Evolutionary conservation across 1,139 yeast genomes (phyloP).

Genomic region (Magnusiomyces clavatus): DNA sequence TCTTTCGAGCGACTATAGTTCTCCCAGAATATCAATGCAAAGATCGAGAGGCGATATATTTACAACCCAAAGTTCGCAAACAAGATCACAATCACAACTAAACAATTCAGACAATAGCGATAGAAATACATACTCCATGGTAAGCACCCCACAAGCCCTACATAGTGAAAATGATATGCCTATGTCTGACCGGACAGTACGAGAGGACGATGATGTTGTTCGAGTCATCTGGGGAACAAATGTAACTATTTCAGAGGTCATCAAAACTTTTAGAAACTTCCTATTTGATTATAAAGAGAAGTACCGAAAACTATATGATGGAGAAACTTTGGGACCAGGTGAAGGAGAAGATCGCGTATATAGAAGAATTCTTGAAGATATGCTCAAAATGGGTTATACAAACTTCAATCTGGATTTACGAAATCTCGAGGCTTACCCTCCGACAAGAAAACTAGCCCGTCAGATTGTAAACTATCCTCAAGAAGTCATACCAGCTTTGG

Average conservation of each 20-base stretch:
- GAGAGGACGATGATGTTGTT: conserved; percentile 52
- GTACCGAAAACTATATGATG: conserved; percentile 59
- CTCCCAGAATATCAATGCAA: no score
- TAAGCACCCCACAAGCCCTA: no score
- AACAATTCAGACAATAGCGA: no score
- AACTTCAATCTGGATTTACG: conserved; percentile 79
- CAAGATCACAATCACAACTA: no score
- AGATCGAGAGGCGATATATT: no score
- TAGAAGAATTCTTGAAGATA: conserved; percentile 60
- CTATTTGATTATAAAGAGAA: conserved; percentile 75
- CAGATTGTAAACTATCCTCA: conserved; percentile 91
- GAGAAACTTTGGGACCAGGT: conserved; percentile 39
- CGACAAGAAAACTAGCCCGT: conserved; percentile 70
- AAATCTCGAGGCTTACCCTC: conserved; percentile 67
- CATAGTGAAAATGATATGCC: conserved; percentile 13
- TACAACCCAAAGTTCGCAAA: no score
- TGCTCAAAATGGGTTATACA: conserved; percentile 72
- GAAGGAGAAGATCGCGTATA: conserved; percentile 72
- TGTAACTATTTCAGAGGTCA: conserved; percentile 83
- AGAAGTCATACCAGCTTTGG: conserved; percentile 96
- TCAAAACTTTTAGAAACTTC: conserved; percentile 72
- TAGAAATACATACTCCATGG: no score
- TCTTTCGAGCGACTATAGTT: no score
- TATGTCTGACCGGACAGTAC: conserved; percentile 16
- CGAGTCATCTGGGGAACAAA: conserved; percentile 99